These are phyloP conservation scores for Populus tomentosa DNA, from an alignment of 441 rosid species.

Conservation along the genomic window DNA sequence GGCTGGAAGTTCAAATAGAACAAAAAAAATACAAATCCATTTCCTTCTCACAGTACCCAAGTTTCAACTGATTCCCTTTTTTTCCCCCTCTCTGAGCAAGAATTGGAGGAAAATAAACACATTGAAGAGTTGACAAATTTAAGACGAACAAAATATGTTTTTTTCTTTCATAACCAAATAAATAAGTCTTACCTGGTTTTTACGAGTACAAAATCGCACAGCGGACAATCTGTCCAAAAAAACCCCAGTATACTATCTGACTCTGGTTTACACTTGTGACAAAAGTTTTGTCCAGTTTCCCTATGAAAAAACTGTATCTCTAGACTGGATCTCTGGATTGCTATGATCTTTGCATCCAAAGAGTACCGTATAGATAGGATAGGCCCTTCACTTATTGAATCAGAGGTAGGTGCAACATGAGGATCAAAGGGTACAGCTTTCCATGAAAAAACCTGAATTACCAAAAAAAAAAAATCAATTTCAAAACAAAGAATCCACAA, in stretches of 20 bases:
- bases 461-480: slow-evolving; percentile 1
- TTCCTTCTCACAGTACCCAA: no score
- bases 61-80: not conserved
- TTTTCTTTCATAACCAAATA: slow-evolving; percentile 2
- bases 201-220: slow-evolving; percentile 76
- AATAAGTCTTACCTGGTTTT: slow-evolving; percentile 68
- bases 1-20: no score
- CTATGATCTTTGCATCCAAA: slow-evolving; percentile 72
- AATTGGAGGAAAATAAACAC: not conserved
- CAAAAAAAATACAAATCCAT: no score
- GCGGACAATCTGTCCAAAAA: slow-evolving; percentile 94
- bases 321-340: slow-evolving; percentile 70
- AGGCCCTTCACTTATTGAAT: slow-evolving; percentile 80
- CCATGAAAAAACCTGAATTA: slow-evolving; percentile 75
- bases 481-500: not conserved
- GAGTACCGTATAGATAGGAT: slow-evolving; percentile 71
- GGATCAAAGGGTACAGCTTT: slow-evolving; percentile 67
- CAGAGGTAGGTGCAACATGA: slow-evolving; percentile 50
- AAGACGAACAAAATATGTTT: not conserved
- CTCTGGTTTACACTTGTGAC: slow-evolving; percentile 60
- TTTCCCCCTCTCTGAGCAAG: no score
- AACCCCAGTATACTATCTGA: slow-evolving; percentile 87
- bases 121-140: not conserved
- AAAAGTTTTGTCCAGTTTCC: slow-evolving; percentile 65
- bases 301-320: slow-evolving; percentile 72